phyloP scores from a whole-genome alignment of 768 basidiomycete genomes.

The Mycena galopus region DNA sequence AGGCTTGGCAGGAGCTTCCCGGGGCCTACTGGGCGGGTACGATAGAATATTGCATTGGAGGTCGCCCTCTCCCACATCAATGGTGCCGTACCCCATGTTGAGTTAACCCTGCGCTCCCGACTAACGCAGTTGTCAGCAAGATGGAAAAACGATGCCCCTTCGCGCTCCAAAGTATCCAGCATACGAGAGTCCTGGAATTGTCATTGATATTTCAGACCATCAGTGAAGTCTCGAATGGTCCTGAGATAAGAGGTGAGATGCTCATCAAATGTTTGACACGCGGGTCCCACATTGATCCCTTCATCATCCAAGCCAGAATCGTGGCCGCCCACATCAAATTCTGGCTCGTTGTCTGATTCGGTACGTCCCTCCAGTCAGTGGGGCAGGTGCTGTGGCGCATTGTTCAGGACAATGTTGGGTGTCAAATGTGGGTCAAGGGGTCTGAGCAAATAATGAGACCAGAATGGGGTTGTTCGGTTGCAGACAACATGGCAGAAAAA shows the following conservation, averaged over 20 bases:
- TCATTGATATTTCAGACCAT: slow-evolving; percentile 20
- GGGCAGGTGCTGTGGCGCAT: not conserved
- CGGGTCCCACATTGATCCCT: no score
- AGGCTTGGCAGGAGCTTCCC: no score
- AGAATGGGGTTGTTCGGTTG: slow-evolving; percentile 36
- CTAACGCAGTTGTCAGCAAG: not conserved
- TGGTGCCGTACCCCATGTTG: not conserved
- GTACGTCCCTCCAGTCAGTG: no score
- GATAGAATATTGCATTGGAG: slow-evolving; percentile 11
- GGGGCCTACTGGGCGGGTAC: no score
- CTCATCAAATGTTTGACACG: no score
- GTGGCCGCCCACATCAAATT: not conserved
- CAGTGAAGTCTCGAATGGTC: not conserved
- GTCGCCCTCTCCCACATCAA: slow-evolving; percentile 13
- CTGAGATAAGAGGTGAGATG: no score
- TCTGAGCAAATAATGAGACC: slow-evolving; percentile 23
- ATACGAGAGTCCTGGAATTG: slow-evolving; percentile 21
- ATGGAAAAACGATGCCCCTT: not conserved
- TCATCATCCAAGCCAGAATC: not conserved
- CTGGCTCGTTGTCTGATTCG: not conserved
- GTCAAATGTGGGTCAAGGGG: slow-evolving; percentile 2
- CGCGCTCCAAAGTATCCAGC: slow-evolving; percentile 17
- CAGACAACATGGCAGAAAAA: slow-evolving; percentile 37
- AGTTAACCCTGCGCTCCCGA: not conserved
- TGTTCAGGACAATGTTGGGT: not conserved